Base-by-base conservation (phyloP, 2,329 filamentous ascomycete species). In the Fusarium goolgardi region DNA sequence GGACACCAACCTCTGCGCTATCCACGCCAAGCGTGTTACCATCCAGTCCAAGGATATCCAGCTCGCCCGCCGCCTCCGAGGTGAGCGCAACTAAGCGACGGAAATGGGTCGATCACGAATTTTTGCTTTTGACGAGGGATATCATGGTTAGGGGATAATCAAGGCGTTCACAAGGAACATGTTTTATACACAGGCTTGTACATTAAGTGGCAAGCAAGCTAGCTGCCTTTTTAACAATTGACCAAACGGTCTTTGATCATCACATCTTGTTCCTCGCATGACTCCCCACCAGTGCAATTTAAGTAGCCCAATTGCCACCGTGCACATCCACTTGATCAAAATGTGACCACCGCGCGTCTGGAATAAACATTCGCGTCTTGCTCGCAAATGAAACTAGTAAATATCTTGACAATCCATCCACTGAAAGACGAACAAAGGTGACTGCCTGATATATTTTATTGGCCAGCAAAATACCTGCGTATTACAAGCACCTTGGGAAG, bases 11-110 rank as follows among this genome's bases (percentile, higher is more conserved):
- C 85, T 97, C 54, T 98, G 95, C 85, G 95, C 96, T 78, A 97
- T 98, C 82, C 96, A 98, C 85, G 95, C 96, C 84, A 98, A 98
- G 90, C 94, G 96, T 85, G 96, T 98, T 79, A 98, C 95, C 78
- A 98, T 98, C 83, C 95, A 95, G 83, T 90, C 90, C 73, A 97
- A 97, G 88, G 95, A 97, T 77, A 97, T 98, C 80, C 95, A 98
- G 85, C 90, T 98, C 51, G 94, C 95, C 77, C 92, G 96, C 75
- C 92, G 96, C 78, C 93, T 99, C 79, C 93, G 96, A 78, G 96
- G 96, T 73, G 94, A 96, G 86, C 91, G 92, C 81, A 94, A 93
- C 86, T 95, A 89, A 88, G 82, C 65, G 63, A 5, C n/a, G n/a
- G 6, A 34, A 49, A 27, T 37, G 63, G 47, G 54, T 62, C 69